phyloP scores from a whole-genome alignment of 1,284 basidiomycete species.

The Hymenochaete sp. region DNA sequence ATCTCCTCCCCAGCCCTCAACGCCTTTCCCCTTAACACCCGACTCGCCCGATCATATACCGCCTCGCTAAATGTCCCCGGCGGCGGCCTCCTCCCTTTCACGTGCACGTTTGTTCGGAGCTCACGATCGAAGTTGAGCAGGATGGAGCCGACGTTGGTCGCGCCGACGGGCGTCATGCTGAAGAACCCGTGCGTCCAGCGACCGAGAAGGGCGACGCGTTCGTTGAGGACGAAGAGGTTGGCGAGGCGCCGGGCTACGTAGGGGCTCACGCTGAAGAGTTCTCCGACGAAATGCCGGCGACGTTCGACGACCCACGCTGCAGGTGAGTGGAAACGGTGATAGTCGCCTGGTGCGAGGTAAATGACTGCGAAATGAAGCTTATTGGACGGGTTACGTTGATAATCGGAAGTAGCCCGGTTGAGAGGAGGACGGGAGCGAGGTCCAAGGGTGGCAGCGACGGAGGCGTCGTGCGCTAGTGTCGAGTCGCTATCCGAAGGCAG shows the following conservation, averaged over 20 bases:
- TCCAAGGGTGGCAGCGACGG: slow-evolving; percentile 63
- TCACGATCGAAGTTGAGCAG: slow-evolving; percentile 92
- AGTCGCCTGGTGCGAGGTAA: slow-evolving; percentile 97
- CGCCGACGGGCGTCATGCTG: slow-evolving; percentile 94
- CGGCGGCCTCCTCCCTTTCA: slow-evolving; percentile 61
- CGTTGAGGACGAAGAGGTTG: slow-evolving; percentile 95
- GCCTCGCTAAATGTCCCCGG: slow-evolving; percentile 92
- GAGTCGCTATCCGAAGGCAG: slow-evolving; percentile 42
- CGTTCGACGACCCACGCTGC: slow-evolving; percentile 97
- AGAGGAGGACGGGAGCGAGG: slow-evolving; percentile 39
- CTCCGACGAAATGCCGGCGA: slow-evolving; percentile 89
- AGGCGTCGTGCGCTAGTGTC: slow-evolving; percentile 51
- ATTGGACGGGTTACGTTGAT: slow-evolving; percentile 58
- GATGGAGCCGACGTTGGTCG: slow-evolving; percentile 97
- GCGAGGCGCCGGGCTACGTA: slow-evolving; percentile 90
- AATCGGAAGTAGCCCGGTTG: slow-evolving; percentile 36
- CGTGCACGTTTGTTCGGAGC: slow-evolving; percentile 83
- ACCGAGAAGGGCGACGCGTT: slow-evolving; percentile 94
- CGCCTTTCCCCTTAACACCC: slow-evolving; percentile 83
- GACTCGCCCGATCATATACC: slow-evolving; percentile 74
- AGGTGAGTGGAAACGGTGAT: slow-evolving; percentile 96
- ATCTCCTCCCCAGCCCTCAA: slow-evolving; percentile 86
- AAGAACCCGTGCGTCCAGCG: slow-evolving; percentile 96
- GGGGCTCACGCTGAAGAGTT: slow-evolving; percentile 94
- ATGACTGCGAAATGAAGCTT: slow-evolving; percentile 90